These are phyloP conservation scores for Botrytis tulipae DNA, from an alignment of 2,329 filamentous ascomycete species.

Conservation along the genomic window DNA sequence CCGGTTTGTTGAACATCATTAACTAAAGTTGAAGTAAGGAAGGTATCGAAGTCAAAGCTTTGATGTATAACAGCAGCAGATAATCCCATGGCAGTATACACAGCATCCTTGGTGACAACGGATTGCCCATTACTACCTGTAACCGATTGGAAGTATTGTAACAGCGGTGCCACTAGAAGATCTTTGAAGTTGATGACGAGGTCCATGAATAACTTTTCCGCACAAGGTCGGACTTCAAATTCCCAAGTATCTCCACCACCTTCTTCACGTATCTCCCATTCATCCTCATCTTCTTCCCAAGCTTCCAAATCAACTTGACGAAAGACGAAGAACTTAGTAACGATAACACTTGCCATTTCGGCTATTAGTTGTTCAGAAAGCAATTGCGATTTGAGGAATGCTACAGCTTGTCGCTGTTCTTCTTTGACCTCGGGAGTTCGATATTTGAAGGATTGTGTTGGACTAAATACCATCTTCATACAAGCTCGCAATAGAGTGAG, in stretches of 20 bases:
- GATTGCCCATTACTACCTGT: slow-evolving; percentile 61
- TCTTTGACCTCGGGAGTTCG: slow-evolving; percentile 70
- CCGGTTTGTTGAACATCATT: slow-evolving; percentile 69
- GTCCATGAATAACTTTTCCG: slow-evolving; percentile 91
- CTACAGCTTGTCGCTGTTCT: slow-evolving; percentile 69
- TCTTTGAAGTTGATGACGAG: slow-evolving; percentile 86
- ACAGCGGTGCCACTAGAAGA: slow-evolving; percentile 72
- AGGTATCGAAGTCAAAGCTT: slow-evolving; percentile 77
- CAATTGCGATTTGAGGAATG: slow-evolving; percentile 68
- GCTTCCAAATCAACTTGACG: slow-evolving; percentile 79
- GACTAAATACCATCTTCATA: slow-evolving; percentile 79
- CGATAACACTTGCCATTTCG: slow-evolving; percentile 78
- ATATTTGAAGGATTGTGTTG: slow-evolving; percentile 80
- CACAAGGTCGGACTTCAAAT: slow-evolving; percentile 86
- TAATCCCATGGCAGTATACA: slow-evolving; percentile 90
- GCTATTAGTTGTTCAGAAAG: slow-evolving; percentile 74
- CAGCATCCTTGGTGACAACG: slow-evolving; percentile 84
- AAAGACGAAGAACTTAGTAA: slow-evolving; percentile 87
- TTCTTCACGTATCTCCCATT: slow-evolving; percentile 91
- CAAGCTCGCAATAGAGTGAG: slow-evolving; percentile 80
- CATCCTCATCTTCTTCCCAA: slow-evolving; percentile 93
- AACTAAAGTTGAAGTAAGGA: slow-evolving; percentile 73
- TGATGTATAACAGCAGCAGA: slow-evolving; percentile 73
- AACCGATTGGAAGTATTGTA: slow-evolving; percentile 79
- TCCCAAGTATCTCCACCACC: slow-evolving; percentile 83